Base-by-base conservation (phyloP, 495 filamentous ascomycete species). In the Cladorrhinum samala region DNA sequence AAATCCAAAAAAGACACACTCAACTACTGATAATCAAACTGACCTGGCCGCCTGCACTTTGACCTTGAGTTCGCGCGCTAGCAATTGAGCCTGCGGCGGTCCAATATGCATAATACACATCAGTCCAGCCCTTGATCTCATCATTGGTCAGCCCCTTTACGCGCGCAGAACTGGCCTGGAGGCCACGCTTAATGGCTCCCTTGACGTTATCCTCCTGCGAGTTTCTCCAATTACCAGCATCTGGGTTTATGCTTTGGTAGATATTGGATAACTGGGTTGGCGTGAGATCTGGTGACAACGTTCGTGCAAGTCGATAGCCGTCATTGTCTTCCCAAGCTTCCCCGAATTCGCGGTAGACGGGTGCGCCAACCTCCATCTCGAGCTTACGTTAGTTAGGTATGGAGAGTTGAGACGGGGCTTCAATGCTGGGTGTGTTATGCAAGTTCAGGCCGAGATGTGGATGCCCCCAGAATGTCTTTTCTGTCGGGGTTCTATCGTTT, bases 51-150 rank as follows among this genome's bases (percentile, higher is more conserved):
- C 56, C 44, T 56, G 51, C 56, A 59, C 16, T 63, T 33, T 5
- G 27, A 7, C 37, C 43, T 19, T 55, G 43, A n/a, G 67, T 72
- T 24, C 83, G 78, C 0, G 77, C 77, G 21, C 70, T 73, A 38
- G 89, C 67, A 14, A 95, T 69, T 59, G 86, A 83, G 24, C 81
- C 83, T 14, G 85, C 66, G 20, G 87, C 85, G 56, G 84, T 87
- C 89, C 90, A 97, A 64, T 89, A 95, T 6, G 80, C 76, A 41
- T 77, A 69, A 61, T 90, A 95, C 11, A 96, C 82, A 21, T 95
- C 89, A 2, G 85, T 69, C 93, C 92, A 96, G 1, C 83, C 81
- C 44, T 73, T 75, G 23, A 80, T 73, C 62, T 94, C 87, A 9
- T 82, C 75, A 42, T 82, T 79, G 3, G 80, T 68, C 0, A 91